Evolutionary conservation across 805 yeast species (phyloP).

Genomic region (Yamadazyma olivae): DNA sequence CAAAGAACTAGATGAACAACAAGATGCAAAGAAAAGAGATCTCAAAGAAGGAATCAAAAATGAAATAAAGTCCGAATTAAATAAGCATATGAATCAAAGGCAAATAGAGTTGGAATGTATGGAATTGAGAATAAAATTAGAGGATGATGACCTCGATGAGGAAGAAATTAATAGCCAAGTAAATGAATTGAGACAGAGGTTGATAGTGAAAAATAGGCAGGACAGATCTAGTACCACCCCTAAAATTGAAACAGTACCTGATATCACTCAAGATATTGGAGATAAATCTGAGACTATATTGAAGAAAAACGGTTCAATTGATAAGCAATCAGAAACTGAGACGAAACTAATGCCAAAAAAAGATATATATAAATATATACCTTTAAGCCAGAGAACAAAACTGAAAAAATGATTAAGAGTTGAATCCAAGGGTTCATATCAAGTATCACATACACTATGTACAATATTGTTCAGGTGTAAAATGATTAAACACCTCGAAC

Average conservation of each 20-base stretch:
- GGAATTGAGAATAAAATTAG: conserved; percentile 50
- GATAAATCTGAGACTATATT: no score
- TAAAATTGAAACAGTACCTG: no score
- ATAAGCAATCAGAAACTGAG: neutral
- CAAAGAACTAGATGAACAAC: conserved; percentile 10
- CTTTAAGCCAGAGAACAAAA: no score
- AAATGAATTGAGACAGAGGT: conserved; percentile 15
- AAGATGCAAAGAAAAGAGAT: conserved; percentile 17
- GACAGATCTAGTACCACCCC: no score
- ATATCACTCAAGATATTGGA: no score
- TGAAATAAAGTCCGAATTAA: conserved; percentile 22
- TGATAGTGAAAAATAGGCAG: no score
- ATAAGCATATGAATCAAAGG: conserved; percentile 34
- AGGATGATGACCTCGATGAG: conserved; percentile 43
- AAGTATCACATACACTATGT: no score
- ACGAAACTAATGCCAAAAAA: no score
- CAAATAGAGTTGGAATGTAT: conserved; percentile 44
- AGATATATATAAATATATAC: no score
- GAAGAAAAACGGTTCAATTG: neutral
- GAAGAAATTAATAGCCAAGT: conserved; percentile 22
- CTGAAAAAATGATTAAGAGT: no score
- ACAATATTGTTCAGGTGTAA: no score
- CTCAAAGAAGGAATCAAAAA: conserved; percentile 11
- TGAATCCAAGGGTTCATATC: no score
- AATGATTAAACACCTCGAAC: neutral